phyloP scores from a whole-genome alignment of 768 basidiomycete genomes.

The Leccinum ochraceum region DNA sequence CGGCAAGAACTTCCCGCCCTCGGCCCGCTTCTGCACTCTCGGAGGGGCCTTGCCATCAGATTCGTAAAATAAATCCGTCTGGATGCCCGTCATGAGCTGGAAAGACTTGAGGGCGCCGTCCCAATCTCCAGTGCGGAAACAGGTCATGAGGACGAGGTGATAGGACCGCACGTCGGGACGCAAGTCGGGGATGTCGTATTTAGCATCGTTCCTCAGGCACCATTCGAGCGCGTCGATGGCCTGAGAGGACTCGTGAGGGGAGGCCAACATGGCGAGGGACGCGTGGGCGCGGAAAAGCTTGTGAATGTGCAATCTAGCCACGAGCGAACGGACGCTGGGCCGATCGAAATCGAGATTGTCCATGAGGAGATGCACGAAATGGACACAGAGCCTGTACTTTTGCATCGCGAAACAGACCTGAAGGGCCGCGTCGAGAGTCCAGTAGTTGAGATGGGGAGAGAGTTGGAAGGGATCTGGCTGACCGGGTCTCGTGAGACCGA shows the following conservation, averaged over 20 bases:
- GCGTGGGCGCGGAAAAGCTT: slow-evolving; percentile 58
- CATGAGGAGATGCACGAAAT: slow-evolving; percentile 63
- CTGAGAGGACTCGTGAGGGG: slow-evolving; percentile 42
- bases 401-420: slow-evolving; percentile 52
- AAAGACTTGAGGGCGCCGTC: slow-evolving; percentile 53
- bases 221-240: slow-evolving; percentile 65
- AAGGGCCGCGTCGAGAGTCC: slow-evolving; percentile 55
- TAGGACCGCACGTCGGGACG: slow-evolving; percentile 45
- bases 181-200: slow-evolving; percentile 44
- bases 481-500: slow-evolving; percentile 55
- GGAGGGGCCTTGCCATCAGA: slow-evolving; percentile 41
- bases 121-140: slow-evolving; percentile 69
- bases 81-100: slow-evolving; percentile 74
- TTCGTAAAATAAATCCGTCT: slow-evolving; percentile 46
- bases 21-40: slow-evolving; percentile 41
- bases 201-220: slow-evolving; percentile 61
- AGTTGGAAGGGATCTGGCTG: slow-evolving; percentile 41
- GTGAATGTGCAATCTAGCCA: slow-evolving; percentile 60
- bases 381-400: slow-evolving; percentile 48
- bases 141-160: slow-evolving; percentile 61
- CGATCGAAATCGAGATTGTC: slow-evolving; percentile 33
- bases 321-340: slow-evolving; percentile 34
- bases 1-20: slow-evolving; percentile 47
- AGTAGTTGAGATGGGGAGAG: slow-evolving; percentile 43
- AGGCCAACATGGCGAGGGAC: slow-evolving; percentile 40